These are phyloP conservation scores for Anethum foeniculum DNA, from an alignment of 140 eudicot genomes.

Conservation along the genomic window DNA sequence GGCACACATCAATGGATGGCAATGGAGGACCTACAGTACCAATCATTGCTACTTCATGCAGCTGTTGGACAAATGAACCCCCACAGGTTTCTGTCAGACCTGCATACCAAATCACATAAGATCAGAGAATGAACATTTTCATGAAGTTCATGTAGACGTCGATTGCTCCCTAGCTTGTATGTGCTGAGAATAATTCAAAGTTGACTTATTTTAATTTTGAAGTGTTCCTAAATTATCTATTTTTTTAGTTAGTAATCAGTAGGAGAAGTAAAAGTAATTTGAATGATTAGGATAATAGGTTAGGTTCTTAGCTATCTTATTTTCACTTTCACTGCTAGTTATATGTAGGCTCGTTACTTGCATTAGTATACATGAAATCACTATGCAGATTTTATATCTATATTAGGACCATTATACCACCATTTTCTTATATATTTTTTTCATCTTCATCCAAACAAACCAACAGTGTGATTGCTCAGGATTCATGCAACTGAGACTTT, in stretches of 20 bases:
- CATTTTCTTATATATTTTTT: background rate
- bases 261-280: no score
- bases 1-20: constrained; percentile 78
- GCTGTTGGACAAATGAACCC: constrained; percentile 76
- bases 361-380: background rate
- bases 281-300: background rate
- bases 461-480: background rate
- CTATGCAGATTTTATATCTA: background rate
- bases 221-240: background rate
- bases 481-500: no score
- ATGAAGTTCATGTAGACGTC: background rate
- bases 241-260: background rate
- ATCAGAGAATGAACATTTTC: constrained; percentile 6
- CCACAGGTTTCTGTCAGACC: constrained; percentile 98
- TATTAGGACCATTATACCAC: background rate
- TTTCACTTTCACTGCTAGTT: background rate
- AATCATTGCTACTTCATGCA: constrained; percentile 59
- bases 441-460: background rate
- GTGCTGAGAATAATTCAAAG: background rate
- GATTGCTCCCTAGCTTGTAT: background rate
- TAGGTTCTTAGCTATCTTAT: background rate
- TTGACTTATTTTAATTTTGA: background rate
- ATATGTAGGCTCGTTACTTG: background rate
- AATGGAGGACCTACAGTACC: constrained; percentile 96
- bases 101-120: constrained; percentile 13